These are phyloP conservation scores for Metarhizium sp. DNA, from an alignment of 2,329 filamentous ascomycete genomes.

Conservation along the genomic window DNA sequence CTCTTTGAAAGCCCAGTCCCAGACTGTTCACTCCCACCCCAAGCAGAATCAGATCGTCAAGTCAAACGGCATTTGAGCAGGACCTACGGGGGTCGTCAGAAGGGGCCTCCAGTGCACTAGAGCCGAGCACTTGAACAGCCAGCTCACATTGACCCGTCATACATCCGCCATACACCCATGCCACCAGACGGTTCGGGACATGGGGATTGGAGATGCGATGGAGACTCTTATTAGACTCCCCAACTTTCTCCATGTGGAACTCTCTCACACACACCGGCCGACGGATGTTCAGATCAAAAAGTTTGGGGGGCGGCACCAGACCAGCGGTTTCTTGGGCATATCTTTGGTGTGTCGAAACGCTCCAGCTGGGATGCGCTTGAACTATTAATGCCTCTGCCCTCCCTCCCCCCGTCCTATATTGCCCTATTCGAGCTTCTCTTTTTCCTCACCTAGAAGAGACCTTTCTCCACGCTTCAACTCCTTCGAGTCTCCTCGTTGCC, in stretches of 20 bases:
- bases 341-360: neutral
- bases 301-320: neutral
- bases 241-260: neutral
- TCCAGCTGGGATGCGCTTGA: neutral
- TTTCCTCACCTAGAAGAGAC: neutral
- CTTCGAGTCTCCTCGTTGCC: neutral
- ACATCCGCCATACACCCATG: no score
- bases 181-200: no score
- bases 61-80: no score
- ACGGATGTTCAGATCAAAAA: neutral
- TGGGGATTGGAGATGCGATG: neutral
- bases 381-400: slow-evolving; percentile 6
- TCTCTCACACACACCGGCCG: neutral
- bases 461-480: neutral
- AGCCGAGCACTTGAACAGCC: no score
- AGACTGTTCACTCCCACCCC: no score
- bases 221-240: neutral
- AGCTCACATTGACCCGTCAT: no score
- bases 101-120: no score
- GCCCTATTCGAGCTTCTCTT: neutral
- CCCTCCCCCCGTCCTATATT: neutral
- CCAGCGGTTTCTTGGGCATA: neutral
- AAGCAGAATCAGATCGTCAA: no score
- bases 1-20: no score
- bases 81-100: no score